Evolutionary conservation across 495 filamentous ascomycete genomes (phyloP), one percentile per base, ranked within the genome.

Genomic region (Penicillium atrosanguineum): DNA sequence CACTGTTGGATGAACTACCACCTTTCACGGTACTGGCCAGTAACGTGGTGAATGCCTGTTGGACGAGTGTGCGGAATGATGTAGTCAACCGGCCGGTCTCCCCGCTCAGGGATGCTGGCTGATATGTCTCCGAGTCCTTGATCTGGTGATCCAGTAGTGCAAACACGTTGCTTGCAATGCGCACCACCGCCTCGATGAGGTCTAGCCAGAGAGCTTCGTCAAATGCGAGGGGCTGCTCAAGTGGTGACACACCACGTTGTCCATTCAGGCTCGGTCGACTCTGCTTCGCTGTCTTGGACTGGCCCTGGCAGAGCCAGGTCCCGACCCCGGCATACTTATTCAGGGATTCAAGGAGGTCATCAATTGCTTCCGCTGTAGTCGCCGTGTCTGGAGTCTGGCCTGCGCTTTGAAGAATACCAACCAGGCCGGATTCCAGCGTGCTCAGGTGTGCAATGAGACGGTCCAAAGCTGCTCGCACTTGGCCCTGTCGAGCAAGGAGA

Each of bases 281-380:
- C 43, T 72, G 70, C 56, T 79, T 75, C 15, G 75, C 68, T 1
- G 80, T 83, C 60, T 87, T 90, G 46, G 82, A 92, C 70, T 97
- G 91, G 31, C 89, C 86, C 71, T 94, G 91, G 61, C 94, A 97
- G 20, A 98, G 79, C 94, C 94, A 98, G 19, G 92, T 89, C 26
- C 94, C 94, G 19, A 98, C 90, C 46, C 89, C 83, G 0, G 85
- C 80, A 67, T 95, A 97, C 64, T 93, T 97, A 50, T 93, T 83
- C 40, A 98, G 68, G 5, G 86, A 87, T 36, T 85, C 83, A 16
- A 96, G 75, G 2, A 95, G 77, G 44, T 83, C 77, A 28, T 71
- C 53, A 21, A 76, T 69, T n/a, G 78, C 77, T 43, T 86, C 80
- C 38, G 75, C 71, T 0, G 75, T 79, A 44, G 72, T 80, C 4